A percentile compares a stretch with the other conserved stretches of the same genome.
Evolutionary conservation across 805 yeast genomes (phyloP).

Genomic region (Saccharomyces paradoxus): DNA sequence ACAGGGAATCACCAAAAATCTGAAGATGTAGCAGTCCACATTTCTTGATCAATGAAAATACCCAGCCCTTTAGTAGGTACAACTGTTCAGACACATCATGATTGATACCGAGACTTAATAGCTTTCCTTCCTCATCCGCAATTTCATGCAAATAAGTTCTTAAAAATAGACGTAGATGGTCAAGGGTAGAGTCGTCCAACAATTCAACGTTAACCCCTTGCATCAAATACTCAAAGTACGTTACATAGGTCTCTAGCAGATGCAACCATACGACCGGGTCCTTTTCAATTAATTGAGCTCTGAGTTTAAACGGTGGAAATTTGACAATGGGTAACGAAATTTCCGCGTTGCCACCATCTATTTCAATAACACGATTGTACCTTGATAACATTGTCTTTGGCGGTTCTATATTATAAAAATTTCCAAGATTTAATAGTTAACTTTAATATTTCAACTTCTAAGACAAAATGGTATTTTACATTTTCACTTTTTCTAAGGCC

Average conservation of each 20-base stretch:
- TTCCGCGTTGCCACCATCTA: slow-evolving; percentile 15
- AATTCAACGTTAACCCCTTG: slow-evolving; percentile 29
- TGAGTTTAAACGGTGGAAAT: slow-evolving; percentile 65
- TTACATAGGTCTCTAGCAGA: slow-evolving; percentile 54
- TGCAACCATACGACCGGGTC: slow-evolving; percentile 83
- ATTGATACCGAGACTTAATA: slow-evolving; percentile 65
- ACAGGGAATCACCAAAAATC: slow-evolving; percentile 49
- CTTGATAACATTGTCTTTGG: neutral
- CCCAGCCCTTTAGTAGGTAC: slow-evolving; percentile 37
- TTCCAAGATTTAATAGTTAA: neutral
- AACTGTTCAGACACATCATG: slow-evolving; percentile 56
- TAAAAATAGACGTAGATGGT: slow-evolving; percentile 49
- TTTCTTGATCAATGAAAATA: slow-evolving; percentile 43
- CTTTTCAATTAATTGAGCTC: slow-evolving; percentile 71
- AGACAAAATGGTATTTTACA: neutral
- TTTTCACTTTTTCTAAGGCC: neutral
- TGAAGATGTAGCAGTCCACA: slow-evolving; percentile 50
- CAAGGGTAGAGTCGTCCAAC: slow-evolving; percentile 46
- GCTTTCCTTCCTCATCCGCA: slow-evolving; percentile 49
- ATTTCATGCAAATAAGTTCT: slow-evolving; percentile 53
- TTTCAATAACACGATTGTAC: slow-evolving; percentile 6
- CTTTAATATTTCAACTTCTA: neutral
- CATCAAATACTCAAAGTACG: slow-evolving; percentile 41
- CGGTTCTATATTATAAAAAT: neutral
- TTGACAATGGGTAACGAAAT: slow-evolving; percentile 50